Percentiles rank a stretch among this genome's conserved stretches.
These are phyloP conservation scores for Cairneyella variabilis DNA, from an alignment of 495 filamentous ascomycete genomes.

Conservation along the genomic window DNA sequence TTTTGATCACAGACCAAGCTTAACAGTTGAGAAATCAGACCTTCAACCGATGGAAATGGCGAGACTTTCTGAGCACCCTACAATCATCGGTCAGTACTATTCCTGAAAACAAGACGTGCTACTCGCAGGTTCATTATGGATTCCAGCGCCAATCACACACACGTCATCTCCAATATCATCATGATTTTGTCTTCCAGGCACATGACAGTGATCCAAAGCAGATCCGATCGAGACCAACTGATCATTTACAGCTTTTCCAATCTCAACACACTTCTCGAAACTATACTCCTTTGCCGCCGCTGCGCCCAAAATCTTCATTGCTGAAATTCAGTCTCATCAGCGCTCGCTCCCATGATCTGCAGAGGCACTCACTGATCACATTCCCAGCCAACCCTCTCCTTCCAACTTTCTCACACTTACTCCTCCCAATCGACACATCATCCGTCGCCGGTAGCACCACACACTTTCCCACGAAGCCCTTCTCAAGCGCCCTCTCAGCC, in stretches of 20 bases:
- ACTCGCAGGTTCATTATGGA: slow-evolving; percentile 56
- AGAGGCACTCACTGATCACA: slow-evolving; percentile 17
- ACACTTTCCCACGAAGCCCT: slow-evolving; percentile 49
- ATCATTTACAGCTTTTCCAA: slow-evolving; percentile 48
- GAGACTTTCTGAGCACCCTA: slow-evolving; percentile 47
- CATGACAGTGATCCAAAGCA: slow-evolving; percentile 60
- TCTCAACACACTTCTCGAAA: slow-evolving; percentile 52
- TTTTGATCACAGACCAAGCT: slow-evolving; percentile 50
- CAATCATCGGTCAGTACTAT: background rate
- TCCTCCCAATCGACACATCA: slow-evolving; percentile 57
- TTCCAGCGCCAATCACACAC: slow-evolving; percentile 56
- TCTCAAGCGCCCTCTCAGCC: slow-evolving; percentile 55
- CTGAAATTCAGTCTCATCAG: background rate
- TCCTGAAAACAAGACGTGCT: background rate
- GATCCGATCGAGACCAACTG: slow-evolving; percentile 57
- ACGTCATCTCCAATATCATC: slow-evolving; percentile 42
- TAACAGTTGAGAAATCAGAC: slow-evolving; percentile 50
- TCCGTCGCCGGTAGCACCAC: slow-evolving; percentile 50
- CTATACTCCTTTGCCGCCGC: slow-evolving; percentile 28
- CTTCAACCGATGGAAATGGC: slow-evolving; percentile 49
- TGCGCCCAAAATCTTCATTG: slow-evolving; percentile 21
- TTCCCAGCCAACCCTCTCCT: slow-evolving; percentile 56
- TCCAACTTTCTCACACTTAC: slow-evolving; percentile 49
- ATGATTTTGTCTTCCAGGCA: slow-evolving; percentile 55
- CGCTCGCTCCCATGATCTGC: too few relatives aligned